Conservation (phyloP, 2,329 filamentous ascomycete species). For the Bisporella sp. region DNA sequence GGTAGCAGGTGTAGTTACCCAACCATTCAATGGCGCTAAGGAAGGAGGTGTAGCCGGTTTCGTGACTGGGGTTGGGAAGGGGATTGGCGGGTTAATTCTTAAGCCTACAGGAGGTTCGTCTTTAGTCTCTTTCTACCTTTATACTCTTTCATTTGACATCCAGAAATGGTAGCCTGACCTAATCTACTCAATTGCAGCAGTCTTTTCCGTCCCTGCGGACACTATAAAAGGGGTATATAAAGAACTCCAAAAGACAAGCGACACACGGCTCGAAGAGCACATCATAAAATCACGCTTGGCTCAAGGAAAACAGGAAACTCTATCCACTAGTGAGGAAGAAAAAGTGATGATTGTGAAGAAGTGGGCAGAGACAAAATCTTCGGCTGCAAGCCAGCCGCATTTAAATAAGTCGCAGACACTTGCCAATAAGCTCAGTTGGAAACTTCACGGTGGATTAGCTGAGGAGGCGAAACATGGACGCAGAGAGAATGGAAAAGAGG, state of each 20-base stretch:
- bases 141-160: neutral
- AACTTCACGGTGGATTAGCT: too few relatives aligned
- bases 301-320: neutral
- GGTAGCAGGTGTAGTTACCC: conserved; percentile 50
- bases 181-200: conserved; percentile 41
- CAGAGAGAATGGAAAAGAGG: too few relatives aligned
- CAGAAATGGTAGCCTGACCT: conserved; percentile 22
- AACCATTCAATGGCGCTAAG: conserved; percentile 48
- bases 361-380: neutral
- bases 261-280: neutral
- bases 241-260: conserved; percentile 51
- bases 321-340: neutral
- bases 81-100: conserved; percentile 52
- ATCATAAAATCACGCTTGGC: neutral
- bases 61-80: conserved; percentile 46
- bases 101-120: conserved; percentile 42
- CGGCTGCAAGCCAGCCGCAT: too few relatives aligned
- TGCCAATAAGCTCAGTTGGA: too few relatives aligned
- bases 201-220: conserved; percentile 49
- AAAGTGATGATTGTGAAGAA: neutral
- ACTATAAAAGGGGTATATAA: conserved; percentile 54
- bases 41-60: conserved; percentile 45
- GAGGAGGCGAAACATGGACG: too few relatives aligned
- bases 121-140: conserved; percentile 16
- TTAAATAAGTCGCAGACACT: too few relatives aligned